Conservation (phyloP, 345 rosid genomes). For the Populus deltoides region DNA sequence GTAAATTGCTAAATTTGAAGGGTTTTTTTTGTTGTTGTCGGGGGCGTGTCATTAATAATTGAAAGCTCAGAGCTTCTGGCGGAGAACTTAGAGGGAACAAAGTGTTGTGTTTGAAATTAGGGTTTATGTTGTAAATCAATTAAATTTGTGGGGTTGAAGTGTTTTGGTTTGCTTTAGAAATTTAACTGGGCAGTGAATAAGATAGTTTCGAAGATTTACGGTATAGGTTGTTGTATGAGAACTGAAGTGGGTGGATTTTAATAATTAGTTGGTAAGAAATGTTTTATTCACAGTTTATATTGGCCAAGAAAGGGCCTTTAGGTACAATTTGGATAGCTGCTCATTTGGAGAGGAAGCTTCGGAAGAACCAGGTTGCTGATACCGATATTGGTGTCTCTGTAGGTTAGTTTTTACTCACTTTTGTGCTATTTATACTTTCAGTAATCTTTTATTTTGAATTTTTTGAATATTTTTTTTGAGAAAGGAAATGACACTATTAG, state of each 20-base stretch:
- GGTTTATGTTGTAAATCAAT: conserved; percentile 11
- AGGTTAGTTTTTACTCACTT: conserved; percentile 48
- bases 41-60: not conserved
- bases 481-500: not conserved
- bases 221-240: not conserved
- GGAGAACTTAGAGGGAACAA: not conserved
- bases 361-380: conserved; percentile 99
- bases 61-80: not conserved
- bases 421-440: too few species aligned
- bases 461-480: not conserved
- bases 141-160: conserved; percentile 5
- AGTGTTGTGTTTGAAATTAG: not conserved
- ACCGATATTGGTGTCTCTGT: conserved; percentile 99
- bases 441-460: not conserved
- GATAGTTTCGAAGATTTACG: not conserved
- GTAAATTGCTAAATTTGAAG: not conserved
- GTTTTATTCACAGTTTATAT: conserved; percentile 98
- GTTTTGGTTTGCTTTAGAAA: conserved; percentile 23
- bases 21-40: not conserved
- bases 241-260: not conserved
- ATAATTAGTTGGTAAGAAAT: conserved; percentile 34
- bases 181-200: not conserved
- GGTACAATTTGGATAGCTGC: conserved; percentile 99
- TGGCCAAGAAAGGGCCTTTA: conserved; percentile 99
- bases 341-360: conserved; percentile 98